Conservation (phyloP, 805 yeast species). For the Lipomyces yamadae region DNA sequence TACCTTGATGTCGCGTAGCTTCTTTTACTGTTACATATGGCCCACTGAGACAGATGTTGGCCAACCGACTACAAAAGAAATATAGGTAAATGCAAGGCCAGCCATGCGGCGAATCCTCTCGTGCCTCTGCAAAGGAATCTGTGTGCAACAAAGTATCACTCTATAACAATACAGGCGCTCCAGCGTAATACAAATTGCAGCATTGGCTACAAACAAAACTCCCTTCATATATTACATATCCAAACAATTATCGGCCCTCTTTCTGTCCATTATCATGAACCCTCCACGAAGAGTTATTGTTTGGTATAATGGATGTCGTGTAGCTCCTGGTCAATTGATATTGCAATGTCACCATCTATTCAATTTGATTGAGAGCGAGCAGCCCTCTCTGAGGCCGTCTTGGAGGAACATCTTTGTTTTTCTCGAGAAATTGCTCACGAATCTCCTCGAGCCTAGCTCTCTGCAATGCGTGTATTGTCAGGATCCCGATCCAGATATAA, state of each 20-base stretch:
- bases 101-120: neutral
- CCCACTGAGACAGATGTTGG: too few species aligned
- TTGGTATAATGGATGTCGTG: neutral
- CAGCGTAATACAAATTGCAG: neutral
- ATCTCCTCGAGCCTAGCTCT: conserved; percentile 28
- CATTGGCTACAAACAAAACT: neutral
- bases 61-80: neutral
- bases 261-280: neutral
- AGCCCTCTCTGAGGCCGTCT: conserved; percentile 19
- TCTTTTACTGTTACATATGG: too few species aligned
- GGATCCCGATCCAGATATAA: neutral
- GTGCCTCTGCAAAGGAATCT: neutral
- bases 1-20: too few species aligned
- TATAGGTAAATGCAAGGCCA: neutral
- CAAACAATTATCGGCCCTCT: neutral
- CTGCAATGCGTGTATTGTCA: conserved; percentile 15
- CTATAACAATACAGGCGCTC: neutral
- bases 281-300: neutral
- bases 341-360: neutral
- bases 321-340: neutral
- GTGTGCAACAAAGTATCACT: neutral
- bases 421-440: conserved; percentile 16
- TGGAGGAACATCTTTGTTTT: conserved; percentile 17
- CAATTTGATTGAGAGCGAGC: conserved; percentile 17
- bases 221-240: neutral